These are phyloP conservation scores for Leccinum ochraceum DNA, from an alignment of 768 basidiomycete genomes.

Conservation along the genomic window DNA sequence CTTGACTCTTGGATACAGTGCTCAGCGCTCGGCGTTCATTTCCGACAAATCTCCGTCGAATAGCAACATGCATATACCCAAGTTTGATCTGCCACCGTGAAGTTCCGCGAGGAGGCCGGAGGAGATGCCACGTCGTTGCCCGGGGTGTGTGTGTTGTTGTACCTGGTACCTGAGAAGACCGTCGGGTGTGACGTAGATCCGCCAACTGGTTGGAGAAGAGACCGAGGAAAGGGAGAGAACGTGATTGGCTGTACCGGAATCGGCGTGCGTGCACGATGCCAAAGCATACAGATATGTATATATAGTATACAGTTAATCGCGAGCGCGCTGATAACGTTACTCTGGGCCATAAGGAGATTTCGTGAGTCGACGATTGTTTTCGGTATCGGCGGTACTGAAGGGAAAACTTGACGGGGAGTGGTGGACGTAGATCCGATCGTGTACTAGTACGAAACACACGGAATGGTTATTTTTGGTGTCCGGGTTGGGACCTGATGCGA, in stretches of 20 bases:
- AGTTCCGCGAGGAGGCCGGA: neutral
- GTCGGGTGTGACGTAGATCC: neutral
- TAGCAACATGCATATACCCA: neutral
- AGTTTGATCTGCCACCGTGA: constrained; percentile 1
- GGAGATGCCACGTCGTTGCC: neutral
- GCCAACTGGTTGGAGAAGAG: neutral
- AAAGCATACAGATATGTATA: neutral
- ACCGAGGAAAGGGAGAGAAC: neutral
- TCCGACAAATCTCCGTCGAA: constrained; percentile 11
- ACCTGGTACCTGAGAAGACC: neutral
- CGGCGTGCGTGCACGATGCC: neutral
- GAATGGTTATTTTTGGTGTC: neutral
- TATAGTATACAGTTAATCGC: neutral
- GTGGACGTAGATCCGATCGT: neutral
- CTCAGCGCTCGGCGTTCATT: neutral
- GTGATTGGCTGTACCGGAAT: neutral
- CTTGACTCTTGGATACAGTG: neutral
- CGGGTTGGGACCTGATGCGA: neutral
- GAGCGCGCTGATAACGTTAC: neutral
- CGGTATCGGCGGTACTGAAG: neutral
- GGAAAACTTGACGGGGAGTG: no score
- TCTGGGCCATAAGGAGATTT: neutral
- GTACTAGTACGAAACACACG: no score
- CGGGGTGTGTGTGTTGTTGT: neutral
- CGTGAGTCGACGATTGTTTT: neutral